Conservation (phyloP, 768 basidiomycete species). For the Astraeus odoratus region DNA sequence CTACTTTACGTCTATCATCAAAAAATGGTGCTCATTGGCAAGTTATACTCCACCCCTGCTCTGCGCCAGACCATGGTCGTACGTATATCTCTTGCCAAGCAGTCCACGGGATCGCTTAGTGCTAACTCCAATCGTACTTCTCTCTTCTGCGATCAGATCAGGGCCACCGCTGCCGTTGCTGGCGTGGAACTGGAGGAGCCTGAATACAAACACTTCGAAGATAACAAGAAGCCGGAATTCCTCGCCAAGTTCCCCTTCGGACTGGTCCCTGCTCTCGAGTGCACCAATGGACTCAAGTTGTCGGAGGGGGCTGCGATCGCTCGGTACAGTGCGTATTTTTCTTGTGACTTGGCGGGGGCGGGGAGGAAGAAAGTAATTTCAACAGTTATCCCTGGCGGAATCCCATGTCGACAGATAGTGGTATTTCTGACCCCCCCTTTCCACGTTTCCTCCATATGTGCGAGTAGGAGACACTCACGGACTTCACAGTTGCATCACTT, state of each 20-base stretch:
- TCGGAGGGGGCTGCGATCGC: slow-evolving; percentile 79
- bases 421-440: slow-evolving; percentile 6
- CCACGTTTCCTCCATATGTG: neutral
- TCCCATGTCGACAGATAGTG: slow-evolving; percentile 43
- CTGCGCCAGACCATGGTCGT: slow-evolving; percentile 45
- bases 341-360: slow-evolving; percentile 6
- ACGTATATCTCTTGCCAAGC: slow-evolving; percentile 6
- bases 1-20: too few relatives aligned
- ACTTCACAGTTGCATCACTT: slow-evolving; percentile 56
- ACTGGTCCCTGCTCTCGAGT: slow-evolving; percentile 82
- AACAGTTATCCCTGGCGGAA: slow-evolving; percentile 76
- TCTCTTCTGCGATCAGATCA: slow-evolving; percentile 31
- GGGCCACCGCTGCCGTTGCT: slow-evolving; percentile 51
- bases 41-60: slow-evolving; percentile 46
- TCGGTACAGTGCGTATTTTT: slow-evolving; percentile 69
- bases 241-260: slow-evolving; percentile 70
- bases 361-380: slow-evolving; percentile 28
- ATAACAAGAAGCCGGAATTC: slow-evolving; percentile 68
- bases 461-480: neutral
- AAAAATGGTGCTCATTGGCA: slow-evolving; percentile 56
- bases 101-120: neutral
- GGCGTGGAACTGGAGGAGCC: slow-evolving; percentile 51
- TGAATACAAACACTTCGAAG: slow-evolving; percentile 51
- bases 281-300: slow-evolving; percentile 68
- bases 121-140: slow-evolving; percentile 1